phyloP scores from a whole-genome alignment of 176 grass and related monocot species.

The Zea mays region Zm-B73-REFERENCE-NAM-5.0 NC_050098.1:5893501-5894000 shows the following conservation, averaged over 20 bases:
- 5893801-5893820: neutral
- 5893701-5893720: too few relatives aligned
- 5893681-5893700: too few relatives aligned
- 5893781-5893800: too few relatives aligned
- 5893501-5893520: neutral
- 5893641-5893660: too few relatives aligned
- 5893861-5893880: neutral
- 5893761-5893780: too few relatives aligned
- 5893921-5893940: neutral
- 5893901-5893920: neutral
- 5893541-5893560: neutral
- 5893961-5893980: neutral
- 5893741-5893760: neutral
- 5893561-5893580: neutral
- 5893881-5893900: too few relatives aligned
- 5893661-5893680: too few relatives aligned
- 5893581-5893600: neutral
- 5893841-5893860: neutral
- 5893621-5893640: too few relatives aligned
- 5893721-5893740: neutral
- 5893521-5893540: neutral
- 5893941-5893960: neutral
- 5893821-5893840: neutral
- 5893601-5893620: neutral
- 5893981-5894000: neutral